These are phyloP conservation scores for Malus hybrid DNA, from an alignment of 331 rosid genomes.

Conservation along the genomic window DNA sequence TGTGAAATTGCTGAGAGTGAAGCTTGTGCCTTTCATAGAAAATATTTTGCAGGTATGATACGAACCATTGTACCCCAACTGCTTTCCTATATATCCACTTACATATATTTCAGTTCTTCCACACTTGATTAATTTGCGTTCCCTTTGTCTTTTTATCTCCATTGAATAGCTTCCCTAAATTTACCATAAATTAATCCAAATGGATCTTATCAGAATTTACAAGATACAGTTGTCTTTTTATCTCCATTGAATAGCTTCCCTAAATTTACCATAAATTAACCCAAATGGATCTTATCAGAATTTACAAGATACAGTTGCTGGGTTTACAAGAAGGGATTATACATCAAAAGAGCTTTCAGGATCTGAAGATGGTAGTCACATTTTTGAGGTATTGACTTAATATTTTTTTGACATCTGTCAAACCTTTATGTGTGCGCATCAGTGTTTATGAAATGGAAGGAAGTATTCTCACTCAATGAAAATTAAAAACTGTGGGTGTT, in stretches of 20 bases:
- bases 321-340: conserved; percentile 55
- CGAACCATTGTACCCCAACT: conserved; percentile 4
- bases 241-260: neutral
- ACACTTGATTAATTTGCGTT: neutral
- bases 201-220: conserved; percentile 50
- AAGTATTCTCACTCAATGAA: neutral
- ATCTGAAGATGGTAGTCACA: conserved; percentile 94
- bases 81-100: neutral
- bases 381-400: conserved; percentile 63
- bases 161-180: neutral
- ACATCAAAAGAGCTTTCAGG: conserved; percentile 49
- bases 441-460: neutral
- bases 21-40: conserved; percentile 80
- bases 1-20: conserved; percentile 78
- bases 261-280: neutral
- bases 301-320: conserved; percentile 64
- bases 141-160: neutral
- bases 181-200: neutral
- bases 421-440: neutral
- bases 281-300: conserved; percentile 36
- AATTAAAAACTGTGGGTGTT: neutral
- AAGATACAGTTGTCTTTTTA: conserved; percentile 42
- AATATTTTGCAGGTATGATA: conserved; percentile 77
- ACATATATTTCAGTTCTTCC: neutral
- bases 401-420: neutral